These are phyloP conservation scores for Saccharomyces mikatae DNA, from an alignment of 805 yeast species.

Conservation along the genomic window DNA sequence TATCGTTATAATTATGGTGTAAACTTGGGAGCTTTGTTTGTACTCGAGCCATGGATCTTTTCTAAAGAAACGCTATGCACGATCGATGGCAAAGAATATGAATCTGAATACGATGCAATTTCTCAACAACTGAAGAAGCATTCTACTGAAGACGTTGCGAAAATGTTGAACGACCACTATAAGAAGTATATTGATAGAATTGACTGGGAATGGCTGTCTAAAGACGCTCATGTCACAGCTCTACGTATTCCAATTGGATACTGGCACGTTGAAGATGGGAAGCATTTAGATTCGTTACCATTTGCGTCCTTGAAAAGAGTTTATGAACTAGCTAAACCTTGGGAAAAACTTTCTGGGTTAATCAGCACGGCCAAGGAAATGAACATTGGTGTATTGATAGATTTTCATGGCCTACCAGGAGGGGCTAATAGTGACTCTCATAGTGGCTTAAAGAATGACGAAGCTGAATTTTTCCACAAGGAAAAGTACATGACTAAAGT, in stretches of 20 bases:
- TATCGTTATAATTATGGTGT: slow-evolving; percentile 69
- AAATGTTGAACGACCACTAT: slow-evolving; percentile 60
- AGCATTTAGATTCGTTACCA: slow-evolving; percentile 46
- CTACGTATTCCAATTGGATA: slow-evolving; percentile 86
- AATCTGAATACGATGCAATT: slow-evolving; percentile 71
- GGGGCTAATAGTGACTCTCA: slow-evolving; percentile 88
- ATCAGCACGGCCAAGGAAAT: slow-evolving; percentile 52
- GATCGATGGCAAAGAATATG: slow-evolving; percentile 28
- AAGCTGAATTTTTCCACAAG: slow-evolving; percentile 35
- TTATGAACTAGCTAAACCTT: slow-evolving; percentile 53
- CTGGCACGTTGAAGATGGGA: slow-evolving; percentile 72
- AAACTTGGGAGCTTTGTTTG: slow-evolving; percentile 75
- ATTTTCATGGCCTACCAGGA: slow-evolving; percentile 83
- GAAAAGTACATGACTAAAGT: slow-evolving; percentile 32
- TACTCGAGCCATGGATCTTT: slow-evolving; percentile 67
- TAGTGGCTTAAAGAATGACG: slow-evolving; percentile 50
- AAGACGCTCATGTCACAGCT: slow-evolving; percentile 59
- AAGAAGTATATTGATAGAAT: slow-evolving; percentile 46
- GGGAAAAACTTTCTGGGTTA: slow-evolving; percentile 53
- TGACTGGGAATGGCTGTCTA: slow-evolving; percentile 73
- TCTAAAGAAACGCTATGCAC: background rate
- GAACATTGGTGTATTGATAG: slow-evolving; percentile 70
- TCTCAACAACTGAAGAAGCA: slow-evolving; percentile 37
- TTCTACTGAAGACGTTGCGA: slow-evolving; percentile 48
- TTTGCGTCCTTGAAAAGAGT: slow-evolving; percentile 48